Evolutionary conservation across 1,284 basidiomycete species (phyloP).

Genomic region (Ceratobasidium theobromae): DNA sequence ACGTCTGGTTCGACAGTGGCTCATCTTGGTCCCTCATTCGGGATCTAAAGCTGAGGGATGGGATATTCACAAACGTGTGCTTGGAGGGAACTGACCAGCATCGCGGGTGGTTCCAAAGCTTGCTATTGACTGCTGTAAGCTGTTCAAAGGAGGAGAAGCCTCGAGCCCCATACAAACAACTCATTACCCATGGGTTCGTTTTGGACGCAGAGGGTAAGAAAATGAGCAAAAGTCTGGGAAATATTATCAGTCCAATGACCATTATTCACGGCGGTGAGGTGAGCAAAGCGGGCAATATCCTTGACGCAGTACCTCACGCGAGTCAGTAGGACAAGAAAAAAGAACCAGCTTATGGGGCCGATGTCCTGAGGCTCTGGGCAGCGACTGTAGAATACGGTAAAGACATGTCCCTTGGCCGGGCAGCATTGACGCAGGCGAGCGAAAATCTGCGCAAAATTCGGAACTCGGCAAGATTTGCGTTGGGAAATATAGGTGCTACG

Average conservation of each 20-base stretch:
- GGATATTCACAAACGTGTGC: constrained; percentile 76
- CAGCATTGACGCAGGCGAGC: constrained; percentile 72
- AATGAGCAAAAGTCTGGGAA: constrained; percentile 98
- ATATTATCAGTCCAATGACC: constrained; percentile 83
- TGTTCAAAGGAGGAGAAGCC: constrained; percentile 44
- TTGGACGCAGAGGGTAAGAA: constrained; percentile 90
- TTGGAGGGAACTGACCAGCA: constrained; percentile 98
- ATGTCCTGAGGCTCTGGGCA: constrained; percentile 88
- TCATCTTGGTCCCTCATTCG: constrained; percentile 87
- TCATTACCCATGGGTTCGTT: constrained; percentile 98
- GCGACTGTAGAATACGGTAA: constrained; percentile 89
- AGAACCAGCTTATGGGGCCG: constrained; percentile 80
- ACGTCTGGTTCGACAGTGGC: constrained; percentile 99
- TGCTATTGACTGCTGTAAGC: constrained; percentile 81
- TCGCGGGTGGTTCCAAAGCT: constrained; percentile 98
- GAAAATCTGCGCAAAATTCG: constrained; percentile 85
- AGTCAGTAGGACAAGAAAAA: constrained; percentile 60
- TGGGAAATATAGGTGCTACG: constrained; percentile 69
- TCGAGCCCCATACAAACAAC: constrained; percentile 69
- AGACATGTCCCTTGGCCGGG: constrained; percentile 84
- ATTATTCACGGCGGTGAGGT: constrained; percentile 81
- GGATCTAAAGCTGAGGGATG: constrained; percentile 41
- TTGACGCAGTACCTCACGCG: background rate
- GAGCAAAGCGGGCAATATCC: too few relatives aligned
- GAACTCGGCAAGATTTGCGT: constrained; percentile 86